Base-by-base conservation (phyloP, 2,329 filamentous ascomycete species). In the Trichoderma atrobrunneum region DNA sequence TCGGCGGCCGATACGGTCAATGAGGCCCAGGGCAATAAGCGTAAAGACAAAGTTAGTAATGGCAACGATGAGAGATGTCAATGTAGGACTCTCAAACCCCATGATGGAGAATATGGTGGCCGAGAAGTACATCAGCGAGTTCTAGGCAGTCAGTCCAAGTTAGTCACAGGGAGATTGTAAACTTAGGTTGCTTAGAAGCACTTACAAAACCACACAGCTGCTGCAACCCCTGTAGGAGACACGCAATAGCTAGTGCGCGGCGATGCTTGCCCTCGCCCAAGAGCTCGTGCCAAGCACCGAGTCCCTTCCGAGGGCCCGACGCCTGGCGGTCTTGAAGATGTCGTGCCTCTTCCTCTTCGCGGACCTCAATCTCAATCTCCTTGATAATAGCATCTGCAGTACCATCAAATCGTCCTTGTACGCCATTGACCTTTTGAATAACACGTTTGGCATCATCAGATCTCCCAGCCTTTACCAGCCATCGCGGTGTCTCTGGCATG, bases 101-200 rank as follows among this genome's bases (percentile, higher is more conserved):
- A 97, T 87, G 36, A 94, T 86, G 3, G 88, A 87, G 78, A 95
- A 95, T 34, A 95, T 93, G 8, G 92, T 94, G 5, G 92, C 92
- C 0, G 92, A 94, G 79, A 94, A 97, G 81, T 97, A 97, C 93
- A 97, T 97, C 34, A 97, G 85, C 12, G 92, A 94, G 82, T 97
- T 97, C 88, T 91, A 48, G 28, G 16, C 30, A 21, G 32, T 1
- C 28, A 30, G 16, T 3, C 7, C 16, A 24, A 11, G 62, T 75
- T 32, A 73, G 75, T 28, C 16, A 10, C 51, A 39, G 18, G 32
- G 7, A 66, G 5, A 10, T 7, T 11, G 18, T 39, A 16, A 56
- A 28, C 8, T 18, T 8, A 32, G 10, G 8, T 11, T n/a, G 16
- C 8, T 26, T 3, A 21, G n/a, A 12, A 7, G 7, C 6, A 85